Base-by-base conservation (phyloP, 129 eudicot genomes). In the Logfia minima region DNA sequence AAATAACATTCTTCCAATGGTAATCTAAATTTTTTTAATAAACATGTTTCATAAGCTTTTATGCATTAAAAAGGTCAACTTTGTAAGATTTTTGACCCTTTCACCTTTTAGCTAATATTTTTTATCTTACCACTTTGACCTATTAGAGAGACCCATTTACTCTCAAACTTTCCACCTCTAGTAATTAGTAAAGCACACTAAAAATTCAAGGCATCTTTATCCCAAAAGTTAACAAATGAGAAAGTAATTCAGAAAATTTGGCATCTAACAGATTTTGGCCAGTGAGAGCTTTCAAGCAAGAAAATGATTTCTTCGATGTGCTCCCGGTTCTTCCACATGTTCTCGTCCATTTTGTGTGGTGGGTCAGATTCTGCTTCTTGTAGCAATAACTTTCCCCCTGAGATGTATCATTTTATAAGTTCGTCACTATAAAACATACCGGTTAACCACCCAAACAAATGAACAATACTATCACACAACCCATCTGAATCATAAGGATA, bases 311-410 rank as follows among this genome's bases (percentile, higher is more conserved):
- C 98, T 77, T 93, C 98, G 18, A 93, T 85, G 78, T 93, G 92
- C 71, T 93, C 98, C 58, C 97, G 83, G 70, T 93, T 90, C 93
- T 89, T 93, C 97, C 97, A 93, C 95, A 93, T 84, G 82, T 93
- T 93, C 79, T 93, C 96, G 31, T 93, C 98, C 34, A 93, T 85
- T 81, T 93, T 93, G 78, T 90, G 97, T 19, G 98, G 98, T 81
- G 97, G 89, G 45, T 88, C 69, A 39, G 85, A 21, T 41, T 85
- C 91, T 8, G 89, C 96, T 85, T 93, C 96, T 43, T 81, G 86
- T 66, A 87, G 34, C 84, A 93, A 68, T 29, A 77, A 69, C 32
- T 71, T 77, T 75, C 85, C 93, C 66, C 83, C 98, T 90, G 78
- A 76, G 34, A 77, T 62, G 45, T 39, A 83, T 43, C 39, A 28